Percentiles rank a stretch among this genome's conserved stretches.
These are phyloP conservation scores for Gaeumannomyces sp. DNA, from an alignment of 2,329 filamentous ascomycete species.

Conservation along the genomic window DNA sequence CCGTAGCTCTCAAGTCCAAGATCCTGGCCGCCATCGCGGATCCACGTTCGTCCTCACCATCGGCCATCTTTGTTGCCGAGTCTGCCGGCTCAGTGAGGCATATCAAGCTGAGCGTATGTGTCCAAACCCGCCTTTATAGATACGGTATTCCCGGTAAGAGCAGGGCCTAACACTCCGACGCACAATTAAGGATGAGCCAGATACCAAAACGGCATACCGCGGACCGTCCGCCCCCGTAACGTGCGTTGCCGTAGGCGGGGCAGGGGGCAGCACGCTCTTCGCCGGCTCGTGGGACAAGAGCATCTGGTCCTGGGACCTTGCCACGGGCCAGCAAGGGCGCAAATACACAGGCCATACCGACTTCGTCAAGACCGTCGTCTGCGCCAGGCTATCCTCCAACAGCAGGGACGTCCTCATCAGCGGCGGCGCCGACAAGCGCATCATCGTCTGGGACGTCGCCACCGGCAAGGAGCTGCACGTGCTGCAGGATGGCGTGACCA, in stretches of 20 bases:
- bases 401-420: slow-evolving; percentile 62
- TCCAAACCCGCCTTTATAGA: not conserved
- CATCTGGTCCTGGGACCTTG: slow-evolving; percentile 76
- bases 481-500: slow-evolving; percentile 65
- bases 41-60: slow-evolving; percentile 47
- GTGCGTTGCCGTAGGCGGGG: slow-evolving; percentile 61
- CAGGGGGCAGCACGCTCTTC: slow-evolving; percentile 57
- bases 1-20: slow-evolving; percentile 77
- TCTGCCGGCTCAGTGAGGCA: slow-evolving; percentile 75
- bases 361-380: slow-evolving; percentile 80
- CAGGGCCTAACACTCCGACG: not conserved
- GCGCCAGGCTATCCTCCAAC: slow-evolving; percentile 43
- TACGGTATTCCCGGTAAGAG: not conserved
- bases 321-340: slow-evolving; percentile 45
- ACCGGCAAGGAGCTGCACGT: slow-evolving; percentile 65
- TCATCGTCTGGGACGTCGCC: slow-evolving; percentile 74
- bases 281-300: slow-evolving; percentile 93
- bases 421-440: slow-evolving; percentile 71
- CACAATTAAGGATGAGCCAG: slow-evolving; percentile 22
- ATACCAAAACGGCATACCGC: slow-evolving; percentile 49
- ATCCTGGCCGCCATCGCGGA: slow-evolving; percentile 69
- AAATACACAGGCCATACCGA: slow-evolving; percentile 75
- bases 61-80: slow-evolving; percentile 70
- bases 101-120: slow-evolving; percentile 64
- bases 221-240: slow-evolving; percentile 78